phyloP scores from a whole-genome alignment of 352 stramenopile species.

The Poterioochromonas sp. region DNA sequence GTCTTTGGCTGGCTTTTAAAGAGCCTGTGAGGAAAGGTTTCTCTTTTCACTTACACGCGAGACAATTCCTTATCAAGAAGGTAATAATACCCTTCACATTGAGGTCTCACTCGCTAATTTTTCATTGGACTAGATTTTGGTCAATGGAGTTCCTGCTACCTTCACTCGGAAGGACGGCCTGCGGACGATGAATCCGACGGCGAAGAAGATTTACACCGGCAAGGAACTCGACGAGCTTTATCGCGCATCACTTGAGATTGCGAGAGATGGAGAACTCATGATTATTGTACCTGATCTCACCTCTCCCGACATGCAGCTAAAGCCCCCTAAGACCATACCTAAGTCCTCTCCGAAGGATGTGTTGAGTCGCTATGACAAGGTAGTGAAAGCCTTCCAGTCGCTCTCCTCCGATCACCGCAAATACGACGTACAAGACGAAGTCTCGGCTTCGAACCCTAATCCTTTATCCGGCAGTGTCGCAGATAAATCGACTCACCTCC shows the following conservation, averaged over 20 bases:
- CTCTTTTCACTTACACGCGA: neutral
- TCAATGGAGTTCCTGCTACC: neutral
- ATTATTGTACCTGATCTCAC: constrained; percentile 15
- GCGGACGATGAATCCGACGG: neutral
- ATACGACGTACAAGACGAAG: neutral
- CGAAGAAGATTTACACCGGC: neutral
- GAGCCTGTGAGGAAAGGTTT: neutral
- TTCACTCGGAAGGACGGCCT: neutral
- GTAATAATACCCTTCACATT: neutral
- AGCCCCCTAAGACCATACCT: neutral
- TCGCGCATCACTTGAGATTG: constrained; percentile 20
- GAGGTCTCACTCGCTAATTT: neutral
- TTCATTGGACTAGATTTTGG: neutral
- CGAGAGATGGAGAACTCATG: constrained; percentile 2
- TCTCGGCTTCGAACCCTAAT: neutral
- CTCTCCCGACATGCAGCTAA: neutral
- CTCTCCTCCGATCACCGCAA: neutral
- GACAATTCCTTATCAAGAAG: neutral
- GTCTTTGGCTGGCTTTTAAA: constrained; percentile 5
- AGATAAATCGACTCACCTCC: neutral
- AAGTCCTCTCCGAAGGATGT: constrained; percentile 1
- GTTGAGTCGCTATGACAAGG: neutral
- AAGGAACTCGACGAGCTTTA: neutral
- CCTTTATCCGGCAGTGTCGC: neutral
- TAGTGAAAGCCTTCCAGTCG: neutral